These are phyloP conservation scores for Lachnellula cervina DNA, from an alignment of 2,329 filamentous ascomycete species.

Conservation along the genomic window DNA sequence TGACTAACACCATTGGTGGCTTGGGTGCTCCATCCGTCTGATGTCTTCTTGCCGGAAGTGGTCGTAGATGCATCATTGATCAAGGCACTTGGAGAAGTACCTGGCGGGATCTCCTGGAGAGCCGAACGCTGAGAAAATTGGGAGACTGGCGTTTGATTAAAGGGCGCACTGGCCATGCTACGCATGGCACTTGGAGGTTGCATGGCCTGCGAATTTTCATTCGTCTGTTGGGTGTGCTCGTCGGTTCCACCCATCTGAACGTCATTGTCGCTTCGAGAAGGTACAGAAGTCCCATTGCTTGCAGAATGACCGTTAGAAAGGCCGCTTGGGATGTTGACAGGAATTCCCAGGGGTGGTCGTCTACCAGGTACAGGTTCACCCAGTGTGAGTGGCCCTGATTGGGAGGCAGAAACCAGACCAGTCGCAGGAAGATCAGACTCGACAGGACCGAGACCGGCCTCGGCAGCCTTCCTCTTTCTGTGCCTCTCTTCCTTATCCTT, in stretches of 20 bases:
- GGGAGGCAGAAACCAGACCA: slow-evolving; percentile 36
- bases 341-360: slow-evolving; percentile 23
- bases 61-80: slow-evolving; percentile 89
- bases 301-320: slow-evolving; percentile 55
- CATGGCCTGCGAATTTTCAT: slow-evolving; percentile 41
- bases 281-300: slow-evolving; percentile 53
- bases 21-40: slow-evolving; percentile 64
- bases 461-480: slow-evolving; percentile 40
- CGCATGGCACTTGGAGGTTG: slow-evolving; percentile 43
- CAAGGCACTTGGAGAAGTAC: slow-evolving; percentile 53
- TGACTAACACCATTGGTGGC: slow-evolving; percentile 58
- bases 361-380: slow-evolving; percentile 59
- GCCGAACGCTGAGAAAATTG: slow-evolving; percentile 57
- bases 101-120: slow-evolving; percentile 52
- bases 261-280: slow-evolving; percentile 44
- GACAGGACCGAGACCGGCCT: slow-evolving; percentile 30
- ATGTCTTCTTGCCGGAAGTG: slow-evolving; percentile 74
- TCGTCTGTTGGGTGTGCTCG: slow-evolving; percentile 34
- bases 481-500: slow-evolving; percentile 55
- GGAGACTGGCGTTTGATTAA: slow-evolving; percentile 38
- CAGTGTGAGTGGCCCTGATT: slow-evolving; percentile 51
- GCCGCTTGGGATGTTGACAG: slow-evolving; percentile 46
- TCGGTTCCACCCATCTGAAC: slow-evolving; percentile 49
- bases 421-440: slow-evolving; percentile 44
- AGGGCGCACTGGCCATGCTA: slow-evolving; percentile 38